Conservation (phyloP, 2,329 filamentous ascomycete species). For the Boeremia lycopersici region DNA sequence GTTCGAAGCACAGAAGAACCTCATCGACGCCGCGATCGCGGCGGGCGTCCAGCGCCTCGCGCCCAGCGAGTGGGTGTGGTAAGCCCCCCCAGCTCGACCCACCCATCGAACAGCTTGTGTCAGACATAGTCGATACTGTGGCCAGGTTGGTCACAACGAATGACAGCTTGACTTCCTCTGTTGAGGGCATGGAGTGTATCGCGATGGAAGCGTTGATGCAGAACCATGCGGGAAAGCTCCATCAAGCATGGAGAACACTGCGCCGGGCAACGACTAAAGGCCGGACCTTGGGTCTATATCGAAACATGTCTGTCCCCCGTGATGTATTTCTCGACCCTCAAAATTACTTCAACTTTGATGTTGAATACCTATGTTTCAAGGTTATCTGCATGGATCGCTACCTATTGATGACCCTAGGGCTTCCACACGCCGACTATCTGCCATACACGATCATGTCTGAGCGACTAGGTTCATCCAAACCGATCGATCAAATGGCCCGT, state of each 20-base stretch:
- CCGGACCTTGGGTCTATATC: constrained; percentile 52
- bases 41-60: background rate
- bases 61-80: background rate
- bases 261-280: constrained; percentile 50
- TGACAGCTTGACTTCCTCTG: constrained; percentile 45
- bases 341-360: constrained; percentile 5
- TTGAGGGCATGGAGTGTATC: constrained; percentile 53
- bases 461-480: background rate
- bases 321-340: constrained; percentile 15
- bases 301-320: constrained; percentile 46
- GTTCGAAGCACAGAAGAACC: background rate
- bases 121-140: constrained; percentile 32
- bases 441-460: background rate
- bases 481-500: constrained; percentile 38
- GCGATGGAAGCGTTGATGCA: constrained; percentile 51
- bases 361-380: constrained; percentile 47
- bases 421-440: constrained; percentile 35
- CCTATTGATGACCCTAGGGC: constrained; percentile 50
- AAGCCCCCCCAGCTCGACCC: too few relatives aligned
- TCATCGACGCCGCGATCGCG: background rate
- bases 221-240: constrained; percentile 49
- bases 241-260: constrained; percentile 46
- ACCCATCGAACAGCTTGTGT: constrained; percentile 7
- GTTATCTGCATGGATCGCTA: constrained; percentile 48
- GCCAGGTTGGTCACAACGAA: constrained; percentile 44